A percentile compares a stretch with the other conserved stretches of the same genome.
These are phyloP conservation scores for Neopestalotiopsis clavispora DNA, from an alignment of 2,329 filamentous ascomycete species.

Conservation along the genomic window DNA sequence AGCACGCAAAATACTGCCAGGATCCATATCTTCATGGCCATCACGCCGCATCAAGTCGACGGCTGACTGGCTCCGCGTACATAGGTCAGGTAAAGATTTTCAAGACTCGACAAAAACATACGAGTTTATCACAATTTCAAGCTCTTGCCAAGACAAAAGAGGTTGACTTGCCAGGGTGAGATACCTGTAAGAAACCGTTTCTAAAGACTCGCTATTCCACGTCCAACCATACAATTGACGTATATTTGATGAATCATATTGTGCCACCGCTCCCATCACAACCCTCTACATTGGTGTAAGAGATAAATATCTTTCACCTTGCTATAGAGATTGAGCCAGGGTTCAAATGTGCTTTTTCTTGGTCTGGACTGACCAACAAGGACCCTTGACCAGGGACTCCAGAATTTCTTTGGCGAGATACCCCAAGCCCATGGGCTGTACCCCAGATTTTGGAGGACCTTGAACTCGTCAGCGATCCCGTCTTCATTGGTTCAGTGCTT, in stretches of 20 bases:
- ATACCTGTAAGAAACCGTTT: not conserved
- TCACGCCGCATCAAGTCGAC: not conserved
- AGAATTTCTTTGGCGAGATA: not conserved
- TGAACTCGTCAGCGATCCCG: constrained; percentile 7
- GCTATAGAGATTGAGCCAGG: not conserved
- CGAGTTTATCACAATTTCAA: not conserved
- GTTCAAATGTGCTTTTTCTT: not conserved
- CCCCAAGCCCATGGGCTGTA: not conserved
- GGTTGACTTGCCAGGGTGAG: not conserved
- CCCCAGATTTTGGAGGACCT: not conserved
- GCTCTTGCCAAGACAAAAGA: not conserved
- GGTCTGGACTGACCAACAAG: not conserved
- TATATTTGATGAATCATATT: not conserved
- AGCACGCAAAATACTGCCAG: not conserved
- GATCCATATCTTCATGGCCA: not conserved
- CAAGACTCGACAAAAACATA: not conserved
- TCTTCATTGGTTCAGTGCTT: constrained; percentile 7
- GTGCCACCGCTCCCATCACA: not conserved
- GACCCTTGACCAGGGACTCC: not conserved
- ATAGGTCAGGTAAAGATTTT: not conserved
- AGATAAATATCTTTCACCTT: not conserved
- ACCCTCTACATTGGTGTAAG: not conserved
- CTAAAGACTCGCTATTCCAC: not conserved
- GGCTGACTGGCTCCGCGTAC: not conserved
- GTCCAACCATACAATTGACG: not conserved